phyloP scores from a whole-genome alignment of 2,329 filamentous ascomycete species.

The Raffaelea ambrosiae region DNA sequence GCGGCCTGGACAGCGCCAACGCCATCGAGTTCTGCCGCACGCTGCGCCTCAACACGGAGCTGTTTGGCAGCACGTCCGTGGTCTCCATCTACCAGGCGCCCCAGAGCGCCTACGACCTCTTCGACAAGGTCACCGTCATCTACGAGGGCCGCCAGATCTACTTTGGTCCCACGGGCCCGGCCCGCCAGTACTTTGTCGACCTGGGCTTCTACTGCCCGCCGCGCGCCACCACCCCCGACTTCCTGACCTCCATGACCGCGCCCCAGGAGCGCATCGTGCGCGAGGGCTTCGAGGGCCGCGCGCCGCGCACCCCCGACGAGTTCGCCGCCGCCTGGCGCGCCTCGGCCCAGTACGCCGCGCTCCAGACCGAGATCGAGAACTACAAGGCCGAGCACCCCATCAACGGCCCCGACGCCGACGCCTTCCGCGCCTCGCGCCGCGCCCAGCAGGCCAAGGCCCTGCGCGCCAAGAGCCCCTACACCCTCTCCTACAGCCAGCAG shows the following conservation, averaged over 20 bases:
- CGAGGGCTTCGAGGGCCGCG: conserved; percentile 45
- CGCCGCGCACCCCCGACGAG: conserved; percentile 52
- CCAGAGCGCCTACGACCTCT: conserved; percentile 54
- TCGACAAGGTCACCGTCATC: conserved; percentile 50
- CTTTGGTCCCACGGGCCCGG: conserved; percentile 51
- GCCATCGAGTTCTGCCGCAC: conserved; percentile 69
- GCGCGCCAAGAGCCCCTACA: conserved; percentile 70
- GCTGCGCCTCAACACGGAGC: conserved; percentile 57
- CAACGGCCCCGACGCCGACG: conserved; percentile 45
- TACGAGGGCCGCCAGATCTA: conserved; percentile 56
- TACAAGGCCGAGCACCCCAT: conserved; percentile 47
- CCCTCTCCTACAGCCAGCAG: conserved; percentile 69
- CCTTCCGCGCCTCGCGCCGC: conserved; percentile 45
- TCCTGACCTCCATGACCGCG: conserved; percentile 62
- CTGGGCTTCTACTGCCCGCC: conserved; percentile 60
- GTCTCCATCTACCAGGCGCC: conserved; percentile 70
- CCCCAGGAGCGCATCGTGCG: conserved; percentile 47
- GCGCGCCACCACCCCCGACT: conserved; percentile 62
- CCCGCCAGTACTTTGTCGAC: conserved; percentile 56
- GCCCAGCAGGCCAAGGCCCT: conserved; percentile 48
- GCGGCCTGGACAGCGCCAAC: conserved; percentile 67
- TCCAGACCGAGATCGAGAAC: conserved; percentile 46
- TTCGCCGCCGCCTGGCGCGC: conserved; percentile 51
- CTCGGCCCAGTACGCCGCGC: conserved; percentile 39
- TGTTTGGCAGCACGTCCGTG: conserved; percentile 55